Evolutionary conservation across 148 eudicot species (phyloP).

Genomic region (Rheum nobile): DNA sequence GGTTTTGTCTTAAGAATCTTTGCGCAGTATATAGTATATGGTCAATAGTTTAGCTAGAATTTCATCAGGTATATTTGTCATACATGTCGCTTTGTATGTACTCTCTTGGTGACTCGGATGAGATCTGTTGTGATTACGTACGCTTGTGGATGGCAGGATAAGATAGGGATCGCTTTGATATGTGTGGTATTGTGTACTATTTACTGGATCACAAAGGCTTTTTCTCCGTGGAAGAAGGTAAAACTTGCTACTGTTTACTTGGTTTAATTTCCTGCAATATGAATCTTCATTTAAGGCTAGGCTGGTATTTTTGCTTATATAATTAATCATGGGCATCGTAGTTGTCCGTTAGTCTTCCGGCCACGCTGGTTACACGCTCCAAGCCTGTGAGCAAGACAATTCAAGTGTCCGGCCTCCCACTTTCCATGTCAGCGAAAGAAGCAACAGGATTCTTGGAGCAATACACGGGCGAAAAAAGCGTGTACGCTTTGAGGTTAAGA

Average conservation of each 20-base stretch:
- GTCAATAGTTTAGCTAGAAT: too few species aligned
- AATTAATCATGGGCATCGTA: too few species aligned
- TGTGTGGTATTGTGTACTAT: neutral
- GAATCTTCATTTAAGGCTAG: too few species aligned
- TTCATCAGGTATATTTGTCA: too few species aligned
- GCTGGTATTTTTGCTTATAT: too few species aligned
- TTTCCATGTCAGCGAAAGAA: constrained; percentile 16
- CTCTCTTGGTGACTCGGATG: neutral
- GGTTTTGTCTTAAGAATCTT: neutral
- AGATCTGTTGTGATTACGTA: neutral
- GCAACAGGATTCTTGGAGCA: constrained; percentile 22
- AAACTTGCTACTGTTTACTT: too few species aligned
- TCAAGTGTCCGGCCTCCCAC: constrained; percentile 31
- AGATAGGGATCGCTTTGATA: neutral
- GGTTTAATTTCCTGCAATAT: too few species aligned
- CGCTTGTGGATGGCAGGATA: neutral
- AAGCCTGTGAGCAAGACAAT: constrained; percentile 24
- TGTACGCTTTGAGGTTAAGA: constrained; percentile 25
- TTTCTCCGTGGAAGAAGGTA: neutral
- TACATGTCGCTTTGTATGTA: too few species aligned
- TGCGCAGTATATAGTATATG: neutral
- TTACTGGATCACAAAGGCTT: neutral
- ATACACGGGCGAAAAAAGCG: constrained; percentile 22
- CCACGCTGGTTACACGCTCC: neutral
- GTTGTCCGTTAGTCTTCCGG: neutral